Evolutionary conservation across 2,329 filamentous ascomycete genomes (phyloP), one percentile per base, ranked within the genome.

Genomic region (Monilinia vaccinii-corymbosi): DNA sequence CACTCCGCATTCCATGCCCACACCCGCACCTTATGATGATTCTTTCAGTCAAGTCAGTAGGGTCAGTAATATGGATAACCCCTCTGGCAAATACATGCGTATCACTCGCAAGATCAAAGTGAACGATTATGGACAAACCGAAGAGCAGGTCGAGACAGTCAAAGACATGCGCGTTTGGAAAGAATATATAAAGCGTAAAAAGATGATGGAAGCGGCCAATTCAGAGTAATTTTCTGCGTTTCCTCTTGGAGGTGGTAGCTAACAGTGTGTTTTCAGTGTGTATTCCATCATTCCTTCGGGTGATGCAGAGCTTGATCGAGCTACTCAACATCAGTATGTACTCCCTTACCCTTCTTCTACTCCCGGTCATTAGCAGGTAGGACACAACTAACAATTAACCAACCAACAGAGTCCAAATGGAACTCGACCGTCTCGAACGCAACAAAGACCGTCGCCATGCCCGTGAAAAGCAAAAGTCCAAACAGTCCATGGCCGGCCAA

Each of bases 371-470:
- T 10, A 36, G 2, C n/a, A 32, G 34, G 16, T 14, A 25, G 6
- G 18, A n/a, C 25, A 40, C 23, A 34, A 31, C 25, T 52, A 40
- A 56, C 42, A 40, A n/a, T 16, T 36, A 18, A 18, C n/a, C n/a
- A n/a, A n/a, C 4, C 23, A 13, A 57, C 57, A 88, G 85, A 61
- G 78, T 91, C 63, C 79, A 85, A 68, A 81, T 82, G 66, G 93
- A 97, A 73, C 82, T 95, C 58, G 85, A 85, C 56, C 88, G 94
- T 65, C 83, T 99, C 36, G 83, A 94, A 70, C 89, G 92, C 70
- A 99, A 97, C 77, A 91, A 91, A 67, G 92, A 96, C 65, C 87
- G 93, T 65, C 85, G 92, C 64, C 86, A 93, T 70, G 90, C 89
- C 62, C 91, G 93, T 69, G 93, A 97, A 72, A 92, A 93, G 71